Percentiles rank a stretch among this genome's conserved stretches.
Evolutionary conservation across 2,329 filamentous ascomycete species (phyloP).

Genomic region (Hortaea werneckii): DNA sequence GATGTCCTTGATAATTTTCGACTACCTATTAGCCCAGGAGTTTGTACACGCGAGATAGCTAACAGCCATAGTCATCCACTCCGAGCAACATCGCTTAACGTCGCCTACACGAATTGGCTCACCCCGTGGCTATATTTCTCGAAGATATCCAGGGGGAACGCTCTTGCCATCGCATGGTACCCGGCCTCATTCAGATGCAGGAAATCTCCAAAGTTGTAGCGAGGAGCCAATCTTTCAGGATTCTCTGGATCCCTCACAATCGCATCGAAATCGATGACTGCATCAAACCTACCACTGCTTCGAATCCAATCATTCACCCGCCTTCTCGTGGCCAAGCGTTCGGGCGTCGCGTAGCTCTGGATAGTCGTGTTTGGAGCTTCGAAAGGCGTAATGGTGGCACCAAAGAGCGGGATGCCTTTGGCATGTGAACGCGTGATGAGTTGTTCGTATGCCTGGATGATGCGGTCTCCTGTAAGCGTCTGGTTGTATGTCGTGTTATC

Average conservation of each 20-base stretch:
- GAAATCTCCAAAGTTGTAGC: slow-evolving; percentile 54
- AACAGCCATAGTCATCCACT: no score
- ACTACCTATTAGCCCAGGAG: no score
- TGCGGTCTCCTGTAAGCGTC: slow-evolving; percentile 35
- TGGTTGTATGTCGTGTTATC: slow-evolving; percentile 37
- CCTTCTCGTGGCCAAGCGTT: slow-evolving; percentile 47
- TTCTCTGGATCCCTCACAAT: slow-evolving; percentile 43
- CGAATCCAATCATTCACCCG: slow-evolving; percentile 54
- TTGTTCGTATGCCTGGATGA: slow-evolving; percentile 50
- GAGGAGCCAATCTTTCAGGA: slow-evolving; percentile 37
- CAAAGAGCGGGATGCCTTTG: slow-evolving; percentile 48
- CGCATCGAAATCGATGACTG: slow-evolving; percentile 52
- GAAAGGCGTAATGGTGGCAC: slow-evolving; percentile 58
- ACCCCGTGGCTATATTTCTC: slow-evolving; percentile 4
- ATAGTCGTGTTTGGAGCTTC: slow-evolving; percentile 30
- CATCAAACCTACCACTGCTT: slow-evolving; percentile 46
- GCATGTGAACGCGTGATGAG: slow-evolving; percentile 47
- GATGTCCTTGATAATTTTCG: no score
- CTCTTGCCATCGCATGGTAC: slow-evolving; percentile 50
- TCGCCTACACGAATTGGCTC: background rate
- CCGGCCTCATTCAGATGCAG: slow-evolving; percentile 52
- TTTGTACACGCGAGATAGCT: no score
- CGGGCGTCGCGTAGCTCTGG: slow-evolving; percentile 46
- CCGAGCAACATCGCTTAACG: background rate
- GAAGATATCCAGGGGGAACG: slow-evolving; percentile 49